Base-by-base conservation (phyloP, 768 basidiomycete species). In the Lactarius sp. region DNA sequence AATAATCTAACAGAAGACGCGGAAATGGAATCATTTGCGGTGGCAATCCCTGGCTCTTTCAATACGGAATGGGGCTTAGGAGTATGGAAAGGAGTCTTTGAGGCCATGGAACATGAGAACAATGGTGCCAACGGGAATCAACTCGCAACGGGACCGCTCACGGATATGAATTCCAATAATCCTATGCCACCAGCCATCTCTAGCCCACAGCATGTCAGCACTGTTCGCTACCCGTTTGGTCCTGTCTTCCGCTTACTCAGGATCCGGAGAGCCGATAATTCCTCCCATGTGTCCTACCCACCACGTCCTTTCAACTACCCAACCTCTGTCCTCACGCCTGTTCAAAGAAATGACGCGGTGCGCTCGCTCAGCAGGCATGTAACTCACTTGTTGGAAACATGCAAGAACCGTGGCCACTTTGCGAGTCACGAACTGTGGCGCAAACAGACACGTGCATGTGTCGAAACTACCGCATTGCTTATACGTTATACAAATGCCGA, bases 361-460 rank as follows among this genome's bases (percentile, higher is more conserved):
- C 36, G 18, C 8, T 51, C 53, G n/a, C 56, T 63, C 4, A 58
- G 62, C 56, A 56, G 51, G 18, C 62, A 56, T 37, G 44, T 63
- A 4, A 52, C 22, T 4, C 62, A 22, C 9, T 44, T 63, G n/a
- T 33, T 63, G 9, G 51, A 59, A 56, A 58, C n/a, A n/a, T n/a
- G n/a, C n/a, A n/a, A n/a, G n/a, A n/a, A n/a, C n/a, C n/a, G n/a
- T n/a, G n/a, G n/a, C n/a, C n/a, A n/a, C n/a, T n/a, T n/a, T n/a
- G n/a, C n/a, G n/a, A n/a, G n/a, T n/a, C n/a, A n/a, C n/a, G n/a
- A n/a, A n/a, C n/a, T n/a, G n/a, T n/a, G n/a, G n/a, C n/a, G n/a
- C n/a, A n/a, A n/a, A n/a, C n/a, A 51, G 4, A 56, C 62, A n/a
- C 56, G 62, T n/a, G 56, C 63, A 9, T 60, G 58, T 34, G 20